Evolutionary conservation across 495 filamentous ascomycete species (phyloP).

Genomic region (Hypoxylon rickii): DNA sequence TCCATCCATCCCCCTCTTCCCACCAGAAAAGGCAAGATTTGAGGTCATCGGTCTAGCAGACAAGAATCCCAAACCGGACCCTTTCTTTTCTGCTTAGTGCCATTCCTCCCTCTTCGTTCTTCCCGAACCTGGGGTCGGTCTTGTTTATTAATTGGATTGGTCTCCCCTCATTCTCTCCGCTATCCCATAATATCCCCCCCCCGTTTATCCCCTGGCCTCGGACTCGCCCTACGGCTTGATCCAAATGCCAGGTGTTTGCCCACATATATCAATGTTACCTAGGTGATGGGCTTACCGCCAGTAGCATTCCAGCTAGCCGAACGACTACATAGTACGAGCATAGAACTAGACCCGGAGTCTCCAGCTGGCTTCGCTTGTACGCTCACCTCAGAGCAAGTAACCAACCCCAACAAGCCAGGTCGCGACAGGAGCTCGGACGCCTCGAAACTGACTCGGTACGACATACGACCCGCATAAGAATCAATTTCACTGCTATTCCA

Average conservation of each 20-base stretch:
- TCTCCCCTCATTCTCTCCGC: background rate
- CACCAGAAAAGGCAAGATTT: constrained; percentile 28
- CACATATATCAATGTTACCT: constrained; percentile 19
- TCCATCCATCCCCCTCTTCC: constrained; percentile 22
- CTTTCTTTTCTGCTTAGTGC: constrained; percentile 10
- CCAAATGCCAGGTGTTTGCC: constrained; percentile 27
- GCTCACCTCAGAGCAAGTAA: background rate
- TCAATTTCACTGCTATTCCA: constrained; percentile 23
- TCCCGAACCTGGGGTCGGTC: constrained; percentile 15
- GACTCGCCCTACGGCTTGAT: constrained; percentile 17
- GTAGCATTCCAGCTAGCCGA: constrained; percentile 25
- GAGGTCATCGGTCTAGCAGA: constrained; percentile 6
- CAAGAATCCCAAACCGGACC: constrained; percentile 2
- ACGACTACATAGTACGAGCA: constrained; percentile 13
- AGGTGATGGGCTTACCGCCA: constrained; percentile 18
- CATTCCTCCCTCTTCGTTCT: background rate
- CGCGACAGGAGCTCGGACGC: constrained; percentile 29
- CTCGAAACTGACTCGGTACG: constrained; percentile 29
- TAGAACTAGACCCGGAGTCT: background rate
- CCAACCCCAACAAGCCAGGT: constrained; percentile 20
- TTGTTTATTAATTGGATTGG: constrained; percentile 17
- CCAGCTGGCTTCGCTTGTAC: background rate
- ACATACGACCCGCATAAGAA: constrained; percentile 30
- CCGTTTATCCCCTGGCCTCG: constrained; percentile 14
- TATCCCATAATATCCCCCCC: no score